phyloP scores from a whole-genome alignment of 164 flowering plant genomes.

The grape (Vitis vinifera) region DNA sequence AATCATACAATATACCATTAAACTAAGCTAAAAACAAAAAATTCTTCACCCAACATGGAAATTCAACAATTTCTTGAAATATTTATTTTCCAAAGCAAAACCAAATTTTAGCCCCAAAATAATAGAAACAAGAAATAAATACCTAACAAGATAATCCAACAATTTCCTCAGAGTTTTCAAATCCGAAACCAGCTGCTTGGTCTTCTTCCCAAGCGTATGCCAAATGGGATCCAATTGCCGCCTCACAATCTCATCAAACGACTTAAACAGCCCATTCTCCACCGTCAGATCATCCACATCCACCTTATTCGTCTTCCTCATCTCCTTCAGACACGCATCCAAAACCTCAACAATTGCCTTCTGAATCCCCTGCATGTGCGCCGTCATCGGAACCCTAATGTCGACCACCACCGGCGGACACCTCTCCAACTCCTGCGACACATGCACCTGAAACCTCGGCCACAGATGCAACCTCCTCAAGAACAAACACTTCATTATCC shows the following conservation, averaged over 20 bases:
- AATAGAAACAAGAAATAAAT: background rate
- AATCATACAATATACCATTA: too few relatives aligned
- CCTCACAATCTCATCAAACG: slow-evolving; percentile 95
- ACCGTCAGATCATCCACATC: slow-evolving; percentile 97
- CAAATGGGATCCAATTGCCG: slow-evolving; percentile 96
- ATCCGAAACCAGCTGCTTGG: slow-evolving; percentile 94
- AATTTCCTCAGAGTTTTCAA: slow-evolving; percentile 89
- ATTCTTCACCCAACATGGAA: too few relatives aligned
- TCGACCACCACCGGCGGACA: slow-evolving; percentile 84
- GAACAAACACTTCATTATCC: slow-evolving; percentile 68
- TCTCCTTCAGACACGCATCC: slow-evolving; percentile 98
- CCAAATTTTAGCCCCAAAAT: background rate
- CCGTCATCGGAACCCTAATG: slow-evolving; percentile 67
- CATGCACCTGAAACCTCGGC: slow-evolving; percentile 95
- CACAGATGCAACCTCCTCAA: slow-evolving; percentile 68
- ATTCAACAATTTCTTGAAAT: too few relatives aligned
- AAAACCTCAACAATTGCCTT: slow-evolving; percentile 83
- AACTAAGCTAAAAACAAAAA: too few relatives aligned
- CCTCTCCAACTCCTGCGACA: slow-evolving; percentile 86
- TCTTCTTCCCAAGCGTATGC: slow-evolving; percentile 93
- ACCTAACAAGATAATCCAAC: slow-evolving; percentile 96
- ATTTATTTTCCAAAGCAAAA: background rate
- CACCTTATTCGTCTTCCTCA: slow-evolving; percentile 95
- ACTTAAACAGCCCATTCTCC: slow-evolving; percentile 92
- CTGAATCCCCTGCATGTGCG: slow-evolving; percentile 81